Base-by-base conservation (phyloP, 768 basidiomycete genomes). In the Basidioascus undulatus region DNA sequence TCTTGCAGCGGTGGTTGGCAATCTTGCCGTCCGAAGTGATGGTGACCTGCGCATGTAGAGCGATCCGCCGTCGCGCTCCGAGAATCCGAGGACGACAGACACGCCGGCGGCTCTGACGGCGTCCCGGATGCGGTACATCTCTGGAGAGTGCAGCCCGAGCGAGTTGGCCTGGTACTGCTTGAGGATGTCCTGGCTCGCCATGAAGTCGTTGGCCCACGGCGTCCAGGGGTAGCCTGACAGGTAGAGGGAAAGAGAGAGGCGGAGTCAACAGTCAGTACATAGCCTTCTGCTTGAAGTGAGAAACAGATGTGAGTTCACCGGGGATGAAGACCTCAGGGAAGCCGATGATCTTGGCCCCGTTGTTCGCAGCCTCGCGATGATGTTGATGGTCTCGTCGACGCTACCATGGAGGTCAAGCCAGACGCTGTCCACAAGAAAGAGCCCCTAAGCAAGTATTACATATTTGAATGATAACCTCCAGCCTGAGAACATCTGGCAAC, bases 391-490 rank as follows among this genome's bases (percentile, higher is more conserved):
- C 33, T 42, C 35, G 31, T 42, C 32, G 12, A 42, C 41, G 10
- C 21, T 33, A 27, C 41, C 32, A 15, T 21, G 19, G n/a, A 35
- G 41, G 41, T 42, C 41, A n/a, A 42, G 21, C 41, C 41, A 42
- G n/a, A n/a, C n/a, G n/a, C n/a, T n/a, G n/a, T n/a, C n/a, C n/a
- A n/a, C n/a, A n/a, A n/a, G n/a, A n/a, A n/a, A n/a, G n/a, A n/a
- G n/a, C n/a, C n/a, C n/a, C n/a, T n/a, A n/a, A n/a, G n/a, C n/a
- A n/a, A n/a, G n/a, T n/a, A n/a, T n/a, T n/a, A n/a, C n/a, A n/a
- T n/a, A n/a, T n/a, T n/a, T n/a, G n/a, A n/a, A n/a, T n/a, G n/a
- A n/a, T n/a, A n/a, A n/a, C n/a, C n/a, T n/a, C n/a, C n/a, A n/a
- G n/a, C n/a, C n/a, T n/a, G n/a, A n/a, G n/a, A n/a, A n/a, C n/a